Evolutionary conservation across 176 grass and related monocot genomes (phyloP).

Genomic region (Triticum timopheevii): DNA sequence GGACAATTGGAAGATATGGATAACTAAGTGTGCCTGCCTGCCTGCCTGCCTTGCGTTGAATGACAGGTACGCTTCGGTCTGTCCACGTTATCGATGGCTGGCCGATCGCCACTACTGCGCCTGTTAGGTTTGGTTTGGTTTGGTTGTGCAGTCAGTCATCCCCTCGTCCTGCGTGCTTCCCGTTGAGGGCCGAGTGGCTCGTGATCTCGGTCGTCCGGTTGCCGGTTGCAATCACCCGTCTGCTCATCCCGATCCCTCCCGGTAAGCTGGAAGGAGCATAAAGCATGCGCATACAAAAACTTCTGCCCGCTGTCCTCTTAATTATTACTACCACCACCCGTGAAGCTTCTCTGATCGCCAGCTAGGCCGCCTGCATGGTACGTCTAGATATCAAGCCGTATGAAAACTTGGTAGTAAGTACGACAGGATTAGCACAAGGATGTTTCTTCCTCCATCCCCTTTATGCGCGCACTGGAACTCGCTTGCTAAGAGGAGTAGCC

Average conservation of each 20-base stretch:
- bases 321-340: too few species aligned
- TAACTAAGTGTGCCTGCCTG: neutral
- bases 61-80: neutral
- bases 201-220: neutral
- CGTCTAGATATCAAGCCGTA: too few species aligned
- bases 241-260: too few species aligned
- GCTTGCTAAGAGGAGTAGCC: neutral
- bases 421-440: neutral
- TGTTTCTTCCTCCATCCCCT: neutral
- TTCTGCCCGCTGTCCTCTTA: too few species aligned
- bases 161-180: neutral
- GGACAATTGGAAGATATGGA: neutral
- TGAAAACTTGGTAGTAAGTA: neutral
- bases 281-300: too few species aligned
- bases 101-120: neutral
- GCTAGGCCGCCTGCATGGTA: too few species aligned
- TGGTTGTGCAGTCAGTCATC: neutral
- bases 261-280: too few species aligned
- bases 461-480: neutral
- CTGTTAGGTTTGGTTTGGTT: slow-evolving; percentile 21
- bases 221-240: neutral
- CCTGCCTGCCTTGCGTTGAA: neutral
- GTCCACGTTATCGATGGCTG: neutral
- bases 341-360: too few species aligned
- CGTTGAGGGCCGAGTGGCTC: slow-evolving; percentile 10